Base-by-base conservation (phyloP, 495 filamentous ascomycete species). In the Aspergillus bridgeri region DNA sequence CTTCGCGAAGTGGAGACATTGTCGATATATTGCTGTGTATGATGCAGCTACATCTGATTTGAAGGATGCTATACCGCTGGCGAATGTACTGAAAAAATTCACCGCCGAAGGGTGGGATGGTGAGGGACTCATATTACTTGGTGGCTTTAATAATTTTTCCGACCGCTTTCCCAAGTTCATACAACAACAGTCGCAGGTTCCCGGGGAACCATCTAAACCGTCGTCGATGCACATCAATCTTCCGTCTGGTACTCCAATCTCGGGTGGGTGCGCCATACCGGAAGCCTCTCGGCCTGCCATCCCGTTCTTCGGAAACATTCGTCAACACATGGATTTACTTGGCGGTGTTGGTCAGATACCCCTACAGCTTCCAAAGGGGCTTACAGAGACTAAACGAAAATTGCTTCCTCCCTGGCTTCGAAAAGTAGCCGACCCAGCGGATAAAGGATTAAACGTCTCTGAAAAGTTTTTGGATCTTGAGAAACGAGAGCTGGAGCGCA, bases 311-410 rank as follows among this genome's bases (percentile, higher is more conserved):
- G 83, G 84, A 55, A 97, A 96, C 60, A 98, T 98, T 62, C 83
- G 95, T 24, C 94, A 98, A 71, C 96, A 98, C 60, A 94, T 96
- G 85, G 94, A 98, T 67, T 73, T 98, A 43, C 85, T 96, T 48
- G 92, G 89, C 53, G 94, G 94, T 22, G 94, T 98, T 44, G 94
- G 94, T 0, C 92, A 96, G 65, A 86, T 98, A 63, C 76, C 90
- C 29, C 69, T 98, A 48, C 82, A 86, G 49, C 69, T 88, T 47
- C 94, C 94, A 0, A 63, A 81, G 42, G 71, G 72, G 6, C 69
- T 91, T 53, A 79, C 77, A 3, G 62, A 74, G 18, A 61, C 57
- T 13, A 66, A 69, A 53, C 69, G 60, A 60, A 75, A 58, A 64
- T 59, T 69, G 18, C 78, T 97, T 17, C 95, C 94, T 4, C 48